Evolutionary conservation across 176 grass and related monocot genomes (phyloP), one percentile per base, ranked within the genome.

Genomic region (Ensete ventricosum): DNA sequence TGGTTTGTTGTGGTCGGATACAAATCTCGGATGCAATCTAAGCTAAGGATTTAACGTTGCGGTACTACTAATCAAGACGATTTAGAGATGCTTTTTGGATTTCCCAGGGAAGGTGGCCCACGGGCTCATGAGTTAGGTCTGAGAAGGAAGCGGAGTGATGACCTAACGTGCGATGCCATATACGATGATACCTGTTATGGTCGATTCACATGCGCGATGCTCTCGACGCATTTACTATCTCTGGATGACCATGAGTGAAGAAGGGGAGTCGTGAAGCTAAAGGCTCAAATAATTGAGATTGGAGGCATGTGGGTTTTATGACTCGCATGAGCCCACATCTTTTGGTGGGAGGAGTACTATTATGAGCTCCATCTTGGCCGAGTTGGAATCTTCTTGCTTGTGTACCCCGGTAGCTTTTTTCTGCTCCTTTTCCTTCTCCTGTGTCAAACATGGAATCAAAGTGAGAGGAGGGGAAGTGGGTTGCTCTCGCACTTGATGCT

Each of bases 311-410:
- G 65, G 65, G 24, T 68, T 68, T 13, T 34, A 68, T 68, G 25
- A 68, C 65, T 29, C 27, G 11, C 27, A 14, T 48, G 65, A 68
- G 65, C 65, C 64, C 64, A 67, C 64, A 11, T 65, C 23, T 13
- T 11, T 68, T 34, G 14, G 13, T 34, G 27, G 24, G 24, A 34
- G 11, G 26, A 68, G 65, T 43, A 68, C 65, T 34, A 68, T 14
- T 34, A 68, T 34, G 65, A 68, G 13, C 64, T 67, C 25, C 22
- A 12, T 11, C 65, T 16, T 68, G 25, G 65, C 65, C 65, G 17
- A 29, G 24, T 68, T 68, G 65, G 65, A 68, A 68, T 68, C 65
- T 68, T 68, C 24, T 68, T 68, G 23, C 65, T 66, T 66, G 63
- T 66, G 63, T 20, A 27, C 25, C 24, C 63, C 22, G 24, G 65